phyloP scores from a whole-genome alignment of 1,139 yeast species.

The Nematodospora anomalae region DNA sequence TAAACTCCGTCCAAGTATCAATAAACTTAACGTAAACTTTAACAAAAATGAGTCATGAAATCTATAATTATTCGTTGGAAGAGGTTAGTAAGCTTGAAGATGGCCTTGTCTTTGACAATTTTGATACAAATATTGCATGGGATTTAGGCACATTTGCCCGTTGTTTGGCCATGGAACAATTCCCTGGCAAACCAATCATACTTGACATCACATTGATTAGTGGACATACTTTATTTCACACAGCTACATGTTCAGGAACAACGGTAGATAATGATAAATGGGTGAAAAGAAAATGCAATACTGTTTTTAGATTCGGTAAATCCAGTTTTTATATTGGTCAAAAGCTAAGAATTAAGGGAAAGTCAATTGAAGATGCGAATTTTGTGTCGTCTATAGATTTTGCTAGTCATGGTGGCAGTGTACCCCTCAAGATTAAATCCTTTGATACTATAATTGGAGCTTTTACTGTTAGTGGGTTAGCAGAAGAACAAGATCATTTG shows the following conservation, averaged over 20 bases:
- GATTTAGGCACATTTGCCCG: slow-evolving; percentile 37
- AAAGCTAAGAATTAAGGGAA: slow-evolving; percentile 34
- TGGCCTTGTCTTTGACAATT: slow-evolving; percentile 17
- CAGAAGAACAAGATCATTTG: slow-evolving; percentile 48
- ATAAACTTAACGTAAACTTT: not conserved
- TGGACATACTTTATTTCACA: slow-evolving; percentile 56
- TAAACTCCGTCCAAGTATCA: too few species aligned
- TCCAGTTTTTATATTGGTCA: slow-evolving; percentile 58
- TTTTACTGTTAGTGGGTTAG: slow-evolving; percentile 60
- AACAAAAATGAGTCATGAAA: slow-evolving; percentile 15
- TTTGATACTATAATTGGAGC: slow-evolving; percentile 52
- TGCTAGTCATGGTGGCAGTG: slow-evolving; percentile 64
- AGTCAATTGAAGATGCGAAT: slow-evolving; percentile 39
- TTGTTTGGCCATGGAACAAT: slow-evolving; percentile 22
- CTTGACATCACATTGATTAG: slow-evolving; percentile 50
- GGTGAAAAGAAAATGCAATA: slow-evolving; percentile 54
- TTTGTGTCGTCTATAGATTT: slow-evolving; percentile 46
- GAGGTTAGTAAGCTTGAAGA: slow-evolving; percentile 20
- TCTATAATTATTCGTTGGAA: slow-evolving; percentile 16
- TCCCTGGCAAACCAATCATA: slow-evolving; percentile 37
- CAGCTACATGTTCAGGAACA: slow-evolving; percentile 44
- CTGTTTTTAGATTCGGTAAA: slow-evolving; percentile 52
- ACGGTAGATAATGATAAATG: slow-evolving; percentile 57
- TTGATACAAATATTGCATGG: slow-evolving; percentile 37
- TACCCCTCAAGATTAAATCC: slow-evolving; percentile 50